These are phyloP conservation scores for Chimonanthus praecox DNA, from an alignment of 164 flowering plant species.

Conservation along the genomic window DNA sequence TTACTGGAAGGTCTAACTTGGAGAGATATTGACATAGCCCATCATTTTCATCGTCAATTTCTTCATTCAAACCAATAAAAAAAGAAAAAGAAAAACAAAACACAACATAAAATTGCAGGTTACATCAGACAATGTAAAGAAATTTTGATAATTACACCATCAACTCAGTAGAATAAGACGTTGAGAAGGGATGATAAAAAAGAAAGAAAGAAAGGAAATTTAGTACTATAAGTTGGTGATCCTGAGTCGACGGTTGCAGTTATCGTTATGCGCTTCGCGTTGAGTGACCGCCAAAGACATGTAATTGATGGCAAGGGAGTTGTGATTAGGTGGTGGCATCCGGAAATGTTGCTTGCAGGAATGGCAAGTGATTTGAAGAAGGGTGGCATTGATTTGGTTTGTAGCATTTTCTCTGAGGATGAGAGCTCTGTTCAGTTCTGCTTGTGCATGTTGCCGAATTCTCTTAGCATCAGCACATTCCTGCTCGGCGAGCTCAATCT, in stretches of 20 bases:
- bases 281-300: slow-evolving; percentile 62
- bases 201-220: not conserved
- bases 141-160: slow-evolving; percentile 18
- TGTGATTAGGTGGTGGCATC: slow-evolving; percentile 29
- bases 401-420: slow-evolving; percentile 60
- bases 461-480: slow-evolving; percentile 80
- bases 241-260: slow-evolving; percentile 14
- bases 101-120: slow-evolving; percentile 10
- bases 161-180: slow-evolving; percentile 9
- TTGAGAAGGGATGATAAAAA: too few relatives aligned
- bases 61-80: slow-evolving; percentile 25
- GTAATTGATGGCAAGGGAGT: slow-evolving; percentile 44
- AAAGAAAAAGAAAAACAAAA: slow-evolving; percentile 12
- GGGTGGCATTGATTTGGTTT: slow-evolving; percentile 54
- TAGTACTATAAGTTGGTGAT: slow-evolving; percentile 10
- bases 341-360: slow-evolving; percentile 62
- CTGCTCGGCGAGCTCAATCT: slow-evolving; percentile 73
- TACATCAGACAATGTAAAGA: slow-evolving; percentile 11
- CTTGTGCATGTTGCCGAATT: slow-evolving; percentile 72
- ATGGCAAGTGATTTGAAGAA: slow-evolving; percentile 76
- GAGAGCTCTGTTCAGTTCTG: slow-evolving; percentile 70
- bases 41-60: slow-evolving; percentile 3
- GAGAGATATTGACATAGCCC: not conserved
- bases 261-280: slow-evolving; percentile 48
- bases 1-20: not conserved